These are phyloP conservation scores for Erythrophleum fordii DNA, from an alignment of 306 rosid species.

Conservation along the genomic window DNA sequence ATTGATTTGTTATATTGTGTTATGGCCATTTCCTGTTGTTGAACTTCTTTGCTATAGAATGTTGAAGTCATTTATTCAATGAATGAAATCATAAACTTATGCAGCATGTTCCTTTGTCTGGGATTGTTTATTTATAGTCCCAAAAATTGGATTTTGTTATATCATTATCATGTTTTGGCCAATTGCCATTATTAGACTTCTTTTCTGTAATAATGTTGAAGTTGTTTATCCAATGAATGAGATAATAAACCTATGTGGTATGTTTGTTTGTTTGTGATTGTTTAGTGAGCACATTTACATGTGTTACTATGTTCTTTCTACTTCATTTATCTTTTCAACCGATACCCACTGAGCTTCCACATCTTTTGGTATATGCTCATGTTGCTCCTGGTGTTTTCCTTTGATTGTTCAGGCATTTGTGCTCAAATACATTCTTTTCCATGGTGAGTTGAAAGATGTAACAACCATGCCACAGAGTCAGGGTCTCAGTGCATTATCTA, in stretches of 20 bases:
- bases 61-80: background rate
- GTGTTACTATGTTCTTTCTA: constrained; percentile 22
- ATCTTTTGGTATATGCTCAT: constrained; percentile 26
- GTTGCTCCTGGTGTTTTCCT: constrained; percentile 40
- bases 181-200: constrained; percentile 13
- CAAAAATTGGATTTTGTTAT: background rate
- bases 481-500: constrained; percentile 54
- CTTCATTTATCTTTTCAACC: constrained; percentile 22
- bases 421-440: constrained; percentile 81
- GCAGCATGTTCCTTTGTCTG: too few relatives aligned
- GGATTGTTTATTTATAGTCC: background rate
- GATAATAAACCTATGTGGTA: constrained; percentile 12
- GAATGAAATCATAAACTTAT: background rate
- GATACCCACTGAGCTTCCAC: background rate
- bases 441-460: constrained; percentile 57
- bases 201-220: constrained; percentile 21
- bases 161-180: background rate
- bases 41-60: background rate
- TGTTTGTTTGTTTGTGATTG: background rate
- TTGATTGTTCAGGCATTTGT: constrained; percentile 80
- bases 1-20: background rate
- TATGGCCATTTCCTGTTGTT: background rate
- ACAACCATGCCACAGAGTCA: constrained; percentile 51
- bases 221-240: constrained; percentile 25
- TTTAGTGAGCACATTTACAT: background rate